Conservation (phyloP, 306 rosid species). For the Herpetospermum pedunculosum region DNA sequence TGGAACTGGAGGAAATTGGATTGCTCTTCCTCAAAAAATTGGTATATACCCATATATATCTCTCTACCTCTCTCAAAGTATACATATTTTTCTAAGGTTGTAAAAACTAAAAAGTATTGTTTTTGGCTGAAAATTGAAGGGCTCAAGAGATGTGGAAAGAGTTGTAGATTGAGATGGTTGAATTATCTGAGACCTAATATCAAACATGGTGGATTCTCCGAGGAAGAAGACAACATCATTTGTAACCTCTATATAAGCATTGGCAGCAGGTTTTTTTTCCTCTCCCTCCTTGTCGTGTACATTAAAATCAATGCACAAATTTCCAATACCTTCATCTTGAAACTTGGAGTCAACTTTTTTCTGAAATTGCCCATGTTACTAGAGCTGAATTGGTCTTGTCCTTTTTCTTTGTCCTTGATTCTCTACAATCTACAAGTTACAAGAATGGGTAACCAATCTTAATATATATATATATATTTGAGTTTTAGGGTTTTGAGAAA, state of each 20-base stretch:
- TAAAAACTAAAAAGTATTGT: background rate
- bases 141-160: slow-evolving; percentile 97
- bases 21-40: slow-evolving; percentile 97
- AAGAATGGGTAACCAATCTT: background rate
- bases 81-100: background rate
- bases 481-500: no score
- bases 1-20: slow-evolving; percentile 98
- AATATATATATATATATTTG: no score
- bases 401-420: slow-evolving; percentile 29
- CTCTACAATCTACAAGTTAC: no score
- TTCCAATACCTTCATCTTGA: background rate
- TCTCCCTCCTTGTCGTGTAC: background rate
- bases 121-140: slow-evolving; percentile 27
- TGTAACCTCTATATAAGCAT: slow-evolving; percentile 95
- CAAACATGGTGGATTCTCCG: slow-evolving; percentile 98
- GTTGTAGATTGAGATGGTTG: slow-evolving; percentile 90
- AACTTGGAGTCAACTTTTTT: background rate
- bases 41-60: slow-evolving; percentile 10
- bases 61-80: background rate
- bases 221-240: slow-evolving; percentile 95
- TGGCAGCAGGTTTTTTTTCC: slow-evolving; percentile 71
- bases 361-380: slow-evolving; percentile 1
- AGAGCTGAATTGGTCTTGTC: slow-evolving; percentile 30
- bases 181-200: slow-evolving; percentile 93
- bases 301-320: background rate